Conservation (phyloP, 2,329 filamentous ascomycete genomes). For the Trichophyton simii region DNA sequence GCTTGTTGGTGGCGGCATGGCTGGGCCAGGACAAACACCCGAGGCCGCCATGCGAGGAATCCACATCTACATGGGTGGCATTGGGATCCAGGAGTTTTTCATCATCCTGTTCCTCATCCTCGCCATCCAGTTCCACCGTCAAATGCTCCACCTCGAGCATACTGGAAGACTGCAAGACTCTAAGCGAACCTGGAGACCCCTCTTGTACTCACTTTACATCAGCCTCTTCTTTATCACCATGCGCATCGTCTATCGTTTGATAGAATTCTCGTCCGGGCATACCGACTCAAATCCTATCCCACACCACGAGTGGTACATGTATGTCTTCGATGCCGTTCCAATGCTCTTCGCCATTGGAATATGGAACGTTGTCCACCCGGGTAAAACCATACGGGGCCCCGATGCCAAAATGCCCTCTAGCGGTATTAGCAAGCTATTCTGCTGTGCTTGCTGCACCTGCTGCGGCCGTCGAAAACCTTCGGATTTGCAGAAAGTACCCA, state of each 20-base stretch:
- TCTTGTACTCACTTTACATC: constrained; percentile 41
- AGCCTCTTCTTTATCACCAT: constrained; percentile 39
- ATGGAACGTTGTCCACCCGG: constrained; percentile 29
- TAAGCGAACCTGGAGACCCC: constrained; percentile 21
- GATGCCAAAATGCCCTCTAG: constrained; percentile 11
- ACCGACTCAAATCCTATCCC: constrained; percentile 26
- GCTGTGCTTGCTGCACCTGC: constrained; percentile 1
- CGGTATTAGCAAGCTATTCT: neutral
- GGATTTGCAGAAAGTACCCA: constrained; percentile 4
- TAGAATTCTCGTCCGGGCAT: constrained; percentile 46
- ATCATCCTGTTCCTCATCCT: constrained; percentile 39
- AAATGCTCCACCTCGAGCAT: constrained; percentile 24
- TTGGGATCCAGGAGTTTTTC: constrained; percentile 43
- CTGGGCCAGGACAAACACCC: constrained; percentile 15
- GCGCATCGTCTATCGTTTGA: constrained; percentile 46
- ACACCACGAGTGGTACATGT: constrained; percentile 27
- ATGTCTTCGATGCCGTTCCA: constrained; percentile 29
- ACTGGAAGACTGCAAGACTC: constrained; percentile 31
- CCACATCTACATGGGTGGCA: constrained; percentile 24
- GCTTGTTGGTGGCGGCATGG: constrained; percentile 10
- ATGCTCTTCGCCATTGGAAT: constrained; percentile 28
- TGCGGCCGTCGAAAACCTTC: neutral
- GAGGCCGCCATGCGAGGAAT: constrained; percentile 14
- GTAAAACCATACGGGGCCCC: constrained; percentile 20
- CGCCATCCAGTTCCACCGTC: constrained; percentile 37